Conservation (phyloP, 2,329 filamentous ascomycete genomes). For the Exophiala oligosperma region DNA sequence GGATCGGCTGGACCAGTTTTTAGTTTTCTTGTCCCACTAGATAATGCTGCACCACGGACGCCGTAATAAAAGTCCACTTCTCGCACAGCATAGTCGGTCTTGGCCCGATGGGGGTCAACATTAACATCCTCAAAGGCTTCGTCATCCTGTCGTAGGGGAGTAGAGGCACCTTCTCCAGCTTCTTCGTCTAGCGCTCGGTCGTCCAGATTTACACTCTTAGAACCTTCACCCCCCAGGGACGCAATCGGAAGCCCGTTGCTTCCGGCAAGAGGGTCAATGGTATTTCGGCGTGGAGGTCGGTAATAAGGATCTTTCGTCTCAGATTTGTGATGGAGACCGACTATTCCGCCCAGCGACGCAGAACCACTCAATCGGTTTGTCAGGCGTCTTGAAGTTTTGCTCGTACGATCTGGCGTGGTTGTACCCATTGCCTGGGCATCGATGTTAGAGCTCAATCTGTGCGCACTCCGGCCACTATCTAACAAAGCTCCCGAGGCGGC, state of each 20-base stretch:
- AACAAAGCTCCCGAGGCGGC: slow-evolving; percentile 63
- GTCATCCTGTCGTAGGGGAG: slow-evolving; percentile 37
- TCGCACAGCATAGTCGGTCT: slow-evolving; percentile 74
- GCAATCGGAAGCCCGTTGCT: slow-evolving; percentile 41
- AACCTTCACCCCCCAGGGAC: slow-evolving; percentile 48
- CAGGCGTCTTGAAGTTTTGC: slow-evolving; percentile 68
- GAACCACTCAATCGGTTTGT: slow-evolving; percentile 48
- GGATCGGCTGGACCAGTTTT: slow-evolving; percentile 95
- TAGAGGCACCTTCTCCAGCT: slow-evolving; percentile 29
- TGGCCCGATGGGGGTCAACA: slow-evolving; percentile 47
- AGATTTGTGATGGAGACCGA: slow-evolving; percentile 47
- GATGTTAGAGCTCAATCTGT: slow-evolving; percentile 58
- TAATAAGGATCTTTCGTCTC: slow-evolving; percentile 79
- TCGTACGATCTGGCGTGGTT: slow-evolving; percentile 68
- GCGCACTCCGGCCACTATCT: slow-evolving; percentile 46
- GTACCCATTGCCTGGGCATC: slow-evolving; percentile 42
- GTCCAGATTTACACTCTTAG: slow-evolving; percentile 34
- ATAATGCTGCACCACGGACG: slow-evolving; percentile 82
- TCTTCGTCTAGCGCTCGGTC: slow-evolving; percentile 51
- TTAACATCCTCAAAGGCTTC: slow-evolving; percentile 37
- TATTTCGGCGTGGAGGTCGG: slow-evolving; percentile 73
- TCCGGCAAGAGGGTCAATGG: slow-evolving; percentile 51
- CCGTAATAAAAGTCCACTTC: slow-evolving; percentile 98
- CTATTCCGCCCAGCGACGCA: slow-evolving; percentile 42
- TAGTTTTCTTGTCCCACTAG: slow-evolving; percentile 78